Percentiles rank a stretch among this genome's conserved stretches.
Evolutionary conservation across 2,329 filamentous ascomycete species (phyloP).

Genomic region (Colletotrichum graminicola): DNA sequence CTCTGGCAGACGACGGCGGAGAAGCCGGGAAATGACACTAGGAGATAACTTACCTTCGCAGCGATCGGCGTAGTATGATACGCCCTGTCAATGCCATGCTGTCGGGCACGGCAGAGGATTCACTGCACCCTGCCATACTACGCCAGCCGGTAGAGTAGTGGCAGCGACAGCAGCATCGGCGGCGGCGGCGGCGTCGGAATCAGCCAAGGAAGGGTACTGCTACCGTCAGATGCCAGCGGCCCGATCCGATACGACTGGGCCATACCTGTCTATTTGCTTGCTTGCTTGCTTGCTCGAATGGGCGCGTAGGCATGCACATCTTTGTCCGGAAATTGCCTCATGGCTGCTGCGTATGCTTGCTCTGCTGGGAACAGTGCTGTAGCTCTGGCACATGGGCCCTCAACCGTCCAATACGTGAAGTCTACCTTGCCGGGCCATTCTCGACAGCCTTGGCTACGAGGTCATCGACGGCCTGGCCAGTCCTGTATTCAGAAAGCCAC

Average conservation of each 20-base stretch:
- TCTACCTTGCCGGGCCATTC: slow-evolving; percentile 22
- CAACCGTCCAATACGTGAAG: slow-evolving; percentile 44
- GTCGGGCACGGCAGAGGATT: slow-evolving; percentile 15
- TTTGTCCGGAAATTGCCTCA: slow-evolving; percentile 9
- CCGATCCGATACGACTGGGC: slow-evolving; percentile 47
- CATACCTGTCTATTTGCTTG: slow-evolving; percentile 31
- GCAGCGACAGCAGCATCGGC: background rate
- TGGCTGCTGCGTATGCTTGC: slow-evolving; percentile 21
- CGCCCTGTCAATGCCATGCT: slow-evolving; percentile 25
- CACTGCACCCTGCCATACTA: slow-evolving; percentile 12
- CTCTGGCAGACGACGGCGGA: slow-evolving; percentile 47
- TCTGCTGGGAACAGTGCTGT: slow-evolving; percentile 4
- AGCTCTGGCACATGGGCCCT: slow-evolving; percentile 11
- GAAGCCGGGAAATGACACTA: background rate
- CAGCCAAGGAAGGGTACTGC: background rate
- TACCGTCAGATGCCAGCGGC: slow-evolving; percentile 44
- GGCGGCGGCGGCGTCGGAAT: background rate
- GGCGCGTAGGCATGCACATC: slow-evolving; percentile 9
- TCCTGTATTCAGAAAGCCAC: slow-evolving; percentile 28
- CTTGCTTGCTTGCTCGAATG: slow-evolving; percentile 15
- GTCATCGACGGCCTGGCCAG: slow-evolving; percentile 17
- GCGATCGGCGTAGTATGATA: slow-evolving; percentile 16
- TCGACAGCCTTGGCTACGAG: slow-evolving; percentile 10
- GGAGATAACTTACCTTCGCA: slow-evolving; percentile 15
- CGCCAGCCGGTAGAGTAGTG: slow-evolving; percentile 11